These are phyloP conservation scores for Scheffersomyces titani DNA, from an alignment of 1,139 yeast genomes.

Conservation along the genomic window DNA sequence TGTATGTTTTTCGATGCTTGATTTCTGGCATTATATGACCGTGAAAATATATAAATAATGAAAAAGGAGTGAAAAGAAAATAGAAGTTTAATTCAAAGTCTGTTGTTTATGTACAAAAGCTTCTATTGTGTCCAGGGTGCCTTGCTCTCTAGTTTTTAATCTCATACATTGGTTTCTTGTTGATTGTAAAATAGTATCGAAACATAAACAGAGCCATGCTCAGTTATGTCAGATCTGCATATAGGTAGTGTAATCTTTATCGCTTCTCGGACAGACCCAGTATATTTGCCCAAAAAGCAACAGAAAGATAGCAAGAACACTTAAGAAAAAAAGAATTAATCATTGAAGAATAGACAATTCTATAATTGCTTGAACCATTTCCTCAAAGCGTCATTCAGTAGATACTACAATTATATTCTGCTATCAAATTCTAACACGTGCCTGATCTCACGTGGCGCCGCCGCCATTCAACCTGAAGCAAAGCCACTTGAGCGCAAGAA, in stretches of 20 bases:
- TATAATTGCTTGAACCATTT: neutral
- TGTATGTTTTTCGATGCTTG: conserved; percentile 18
- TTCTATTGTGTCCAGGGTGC: neutral
- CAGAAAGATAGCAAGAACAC: neutral
- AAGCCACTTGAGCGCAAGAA: neutral
- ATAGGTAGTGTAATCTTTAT: neutral
- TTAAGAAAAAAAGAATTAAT: neutral
- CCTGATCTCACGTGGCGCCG: neutral
- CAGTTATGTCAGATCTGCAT: neutral
- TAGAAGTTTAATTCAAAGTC: too few relatives aligned
- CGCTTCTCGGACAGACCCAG: neutral
- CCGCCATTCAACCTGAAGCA: neutral
- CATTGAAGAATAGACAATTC: neutral
- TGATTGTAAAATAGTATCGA: neutral
- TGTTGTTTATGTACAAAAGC: too few relatives aligned
- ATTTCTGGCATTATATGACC: neutral
- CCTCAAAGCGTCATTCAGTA: neutral
- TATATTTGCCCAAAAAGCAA: too few relatives aligned
- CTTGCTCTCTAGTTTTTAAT: neutral
- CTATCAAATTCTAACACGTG: neutral
- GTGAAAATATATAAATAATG: neutral
- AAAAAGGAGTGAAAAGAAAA: neutral
- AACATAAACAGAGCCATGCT: neutral
- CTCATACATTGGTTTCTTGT: neutral
- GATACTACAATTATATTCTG: neutral